Base-by-base conservation (phyloP, 208 protist species). In the Jaenimonas drosophilae region DNA sequence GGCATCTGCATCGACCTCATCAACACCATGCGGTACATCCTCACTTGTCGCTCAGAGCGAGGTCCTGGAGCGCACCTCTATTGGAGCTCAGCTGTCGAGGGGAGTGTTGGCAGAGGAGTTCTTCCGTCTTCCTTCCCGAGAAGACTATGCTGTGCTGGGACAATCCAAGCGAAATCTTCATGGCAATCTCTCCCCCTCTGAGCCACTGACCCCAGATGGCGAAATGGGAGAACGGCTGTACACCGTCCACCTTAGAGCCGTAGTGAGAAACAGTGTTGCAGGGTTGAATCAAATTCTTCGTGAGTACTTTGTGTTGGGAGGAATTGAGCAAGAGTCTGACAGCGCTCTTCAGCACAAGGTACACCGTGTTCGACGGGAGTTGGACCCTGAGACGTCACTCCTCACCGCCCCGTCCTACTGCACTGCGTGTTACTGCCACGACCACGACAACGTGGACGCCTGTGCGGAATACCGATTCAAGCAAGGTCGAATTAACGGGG, bases 401-500 rank as follows among this genome's bases (percentile, higher is more conserved):
- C 49, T 92, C 31, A 78, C 74, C 6, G 73, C 76, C 0, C 52
- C 68, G 24, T 49, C 54, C 25, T 91, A 76, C 70, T 91, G 83
- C 56, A 30, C 45, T 5, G 73, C 59, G 11, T 93, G 85, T 50
- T 93, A 70, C 39, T 84, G 71, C 44, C 54, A 69, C 3, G 69
- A 76, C 49, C 85, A 93, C 55, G 76, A 86, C 41, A 51, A 39
- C 12, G 48, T 68, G 27, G 72, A 85, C 28, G 40, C 61, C 27
- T 93, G 85, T 45, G 80, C 79, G 6, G 79, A 93, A 65, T 90
- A 76, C 49, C 68, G 73, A 6, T 74, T 65, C 46, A 92, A 92
- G 55, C 58, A 40, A 7, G 54, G 67, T 21, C 40, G 47, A 1
- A 49, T 57, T 0, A 33, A 48, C 3, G 56, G 60, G 28, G 43